Percentiles rank a stretch among this genome's conserved stretches.
phyloP scores from a whole-genome alignment of 371 early-diverging fungal species.

The Mortierella sp. region DNA sequence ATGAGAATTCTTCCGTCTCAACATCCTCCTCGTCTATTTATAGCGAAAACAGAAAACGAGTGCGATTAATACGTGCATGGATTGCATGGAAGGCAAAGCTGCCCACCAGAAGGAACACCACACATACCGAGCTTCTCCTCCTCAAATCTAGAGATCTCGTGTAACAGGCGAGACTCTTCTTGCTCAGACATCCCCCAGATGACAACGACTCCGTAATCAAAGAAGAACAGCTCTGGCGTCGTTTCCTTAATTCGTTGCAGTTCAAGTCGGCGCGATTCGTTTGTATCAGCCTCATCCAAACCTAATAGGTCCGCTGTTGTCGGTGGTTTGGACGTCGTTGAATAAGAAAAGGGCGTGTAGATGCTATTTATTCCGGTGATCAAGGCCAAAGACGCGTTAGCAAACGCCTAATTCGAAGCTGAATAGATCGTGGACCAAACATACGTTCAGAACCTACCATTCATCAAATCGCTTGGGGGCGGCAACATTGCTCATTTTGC shows the following conservation, averaged over 20 bases:
- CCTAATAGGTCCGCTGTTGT: conserved; percentile 53
- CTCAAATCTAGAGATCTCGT: conserved; percentile 75
- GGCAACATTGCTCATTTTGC: conserved; percentile 36
- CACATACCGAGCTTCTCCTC: conserved; percentile 49
- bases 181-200: conserved; percentile 93
- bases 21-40: conserved; percentile 74
- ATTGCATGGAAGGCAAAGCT: background rate
- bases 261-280: conserved; percentile 23
- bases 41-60: background rate
- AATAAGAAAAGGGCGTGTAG: conserved; percentile 54
- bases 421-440: too few species aligned
- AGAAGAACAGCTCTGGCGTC: conserved; percentile 81
- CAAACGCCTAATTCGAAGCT: too few species aligned
- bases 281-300: conserved; percentile 33
- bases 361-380: conserved; percentile 30
- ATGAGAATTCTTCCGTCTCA: conserved; percentile 92
- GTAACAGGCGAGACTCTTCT: conserved; percentile 83
- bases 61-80: background rate
- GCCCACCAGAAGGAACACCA: conserved; percentile 47
- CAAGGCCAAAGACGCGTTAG: too few species aligned
- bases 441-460: conserved; percentile 59
- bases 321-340: conserved; percentile 42
- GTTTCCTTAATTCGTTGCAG: conserved; percentile 40
- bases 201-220: conserved; percentile 96
- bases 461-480: conserved; percentile 58